These are phyloP conservation scores for Beauveria sp. DNA, from an alignment of 2,329 filamentous ascomycete species.

Conservation along the genomic window DNA sequence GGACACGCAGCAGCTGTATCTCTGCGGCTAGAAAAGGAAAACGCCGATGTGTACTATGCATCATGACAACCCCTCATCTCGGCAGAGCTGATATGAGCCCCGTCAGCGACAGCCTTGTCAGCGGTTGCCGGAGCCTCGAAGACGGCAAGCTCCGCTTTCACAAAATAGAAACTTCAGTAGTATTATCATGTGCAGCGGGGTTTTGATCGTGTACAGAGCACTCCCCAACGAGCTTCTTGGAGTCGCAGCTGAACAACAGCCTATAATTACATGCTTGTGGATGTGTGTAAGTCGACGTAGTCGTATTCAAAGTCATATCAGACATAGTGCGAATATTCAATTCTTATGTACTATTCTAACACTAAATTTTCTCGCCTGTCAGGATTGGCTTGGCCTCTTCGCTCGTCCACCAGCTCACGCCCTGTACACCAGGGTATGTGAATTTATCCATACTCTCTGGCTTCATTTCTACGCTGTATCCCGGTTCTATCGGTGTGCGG, in stretches of 20 bases:
- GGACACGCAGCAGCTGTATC: not conserved
- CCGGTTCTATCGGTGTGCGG: constrained; percentile 72
- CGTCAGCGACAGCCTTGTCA: not conserved
- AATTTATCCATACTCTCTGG: constrained; percentile 74
- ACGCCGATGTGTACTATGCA: not conserved
- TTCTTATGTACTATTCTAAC: not conserved
- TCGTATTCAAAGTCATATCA: not conserved
- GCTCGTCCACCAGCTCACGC: constrained; percentile 78
- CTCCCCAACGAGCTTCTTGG: not conserved
- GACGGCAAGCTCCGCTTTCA: not conserved
- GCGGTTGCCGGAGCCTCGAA: not conserved
- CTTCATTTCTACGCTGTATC: constrained; percentile 94
- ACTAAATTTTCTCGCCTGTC: constrained; percentile 50
- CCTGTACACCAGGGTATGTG: constrained; percentile 67
- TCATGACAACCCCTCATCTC: not conserved
- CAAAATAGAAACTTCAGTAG: not conserved
- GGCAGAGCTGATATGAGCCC: not conserved
- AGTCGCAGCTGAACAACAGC: not conserved
- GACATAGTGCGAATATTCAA: not conserved
- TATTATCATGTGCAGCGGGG: not conserved
- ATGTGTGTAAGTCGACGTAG: not conserved
- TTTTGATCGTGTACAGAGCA: not conserved
- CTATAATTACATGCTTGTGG: not conserved
- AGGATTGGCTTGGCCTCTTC: constrained; percentile 72
- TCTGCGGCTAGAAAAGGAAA: not conserved